These are phyloP conservation scores for Tolypocladium pustulatum DNA, from an alignment of 2,329 filamentous ascomycete species.

Conservation along the genomic window DNA sequence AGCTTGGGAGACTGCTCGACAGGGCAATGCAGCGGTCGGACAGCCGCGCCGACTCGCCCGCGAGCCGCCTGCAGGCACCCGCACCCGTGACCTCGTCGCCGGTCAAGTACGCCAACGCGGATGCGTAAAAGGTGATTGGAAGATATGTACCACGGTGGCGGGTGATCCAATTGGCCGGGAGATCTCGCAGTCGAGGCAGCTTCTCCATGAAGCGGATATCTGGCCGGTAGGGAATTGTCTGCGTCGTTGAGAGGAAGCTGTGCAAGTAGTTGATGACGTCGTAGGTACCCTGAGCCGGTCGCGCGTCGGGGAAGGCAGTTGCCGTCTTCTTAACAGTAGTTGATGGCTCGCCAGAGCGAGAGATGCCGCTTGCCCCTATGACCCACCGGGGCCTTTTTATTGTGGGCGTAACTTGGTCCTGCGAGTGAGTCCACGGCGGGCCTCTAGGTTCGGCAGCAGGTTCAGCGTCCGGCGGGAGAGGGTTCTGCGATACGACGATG, in stretches of 20 bases:
- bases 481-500: slow-evolving; percentile 17
- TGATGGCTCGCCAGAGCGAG: neutral
- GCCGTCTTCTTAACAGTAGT: neutral
- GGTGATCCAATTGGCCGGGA: slow-evolving; percentile 16
- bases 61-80: slow-evolving; percentile 2
- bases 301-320: neutral
- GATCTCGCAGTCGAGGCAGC: slow-evolving; percentile 11
- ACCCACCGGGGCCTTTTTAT: too few species aligned
- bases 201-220: slow-evolving; percentile 14
- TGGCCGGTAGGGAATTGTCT: slow-evolving; percentile 8
- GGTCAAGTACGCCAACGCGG: slow-evolving; percentile 19
- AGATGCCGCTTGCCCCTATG: neutral
- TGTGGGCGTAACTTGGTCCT: neutral
- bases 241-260: slow-evolving; percentile 8
- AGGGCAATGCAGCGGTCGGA: slow-evolving; percentile 17
- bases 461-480: slow-evolving; percentile 8
- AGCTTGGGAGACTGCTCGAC: slow-evolving; percentile 7
- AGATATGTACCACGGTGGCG: slow-evolving; percentile 10
- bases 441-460: slow-evolving; percentile 3
- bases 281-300: neutral
- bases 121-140: slow-evolving; percentile 14
- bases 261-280: slow-evolving; percentile 13
- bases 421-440: neutral
- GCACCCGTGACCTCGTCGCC: slow-evolving; percentile 14
- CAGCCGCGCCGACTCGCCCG: slow-evolving; percentile 8